Evolutionary conservation across 257 asterid species (phyloP).

Genomic region (Nicotiana tabacum): DNA sequence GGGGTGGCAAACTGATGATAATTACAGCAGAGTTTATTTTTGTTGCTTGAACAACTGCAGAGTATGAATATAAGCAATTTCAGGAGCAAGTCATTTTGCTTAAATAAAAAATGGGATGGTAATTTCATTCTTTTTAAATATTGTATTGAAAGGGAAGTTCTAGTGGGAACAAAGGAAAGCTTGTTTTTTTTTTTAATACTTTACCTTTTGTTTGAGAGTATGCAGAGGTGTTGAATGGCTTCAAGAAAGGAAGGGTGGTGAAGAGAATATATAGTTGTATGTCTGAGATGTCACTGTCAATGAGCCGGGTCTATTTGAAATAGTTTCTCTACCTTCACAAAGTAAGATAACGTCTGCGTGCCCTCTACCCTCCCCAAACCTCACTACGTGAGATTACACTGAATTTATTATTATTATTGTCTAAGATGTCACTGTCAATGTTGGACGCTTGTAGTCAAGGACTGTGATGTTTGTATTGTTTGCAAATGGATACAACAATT

Average conservation of each 20-base stretch:
- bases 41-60: conserved; percentile 36
- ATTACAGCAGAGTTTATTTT: conserved; percentile 25
- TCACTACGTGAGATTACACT: no score
- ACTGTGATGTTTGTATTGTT: neutral
- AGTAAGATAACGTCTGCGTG: no score
- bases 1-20: conserved; percentile 27
- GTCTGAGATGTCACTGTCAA: neutral
- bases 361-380: accelerated
- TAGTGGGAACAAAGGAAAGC: neutral
- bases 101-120: conserved; percentile 22
- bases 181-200: neutral
- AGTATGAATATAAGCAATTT: conserved; percentile 34
- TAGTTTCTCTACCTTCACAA: no score
- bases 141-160: neutral
- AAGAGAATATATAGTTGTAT: conserved; percentile 35
- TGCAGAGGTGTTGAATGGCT: conserved; percentile 20
- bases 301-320: neutral
- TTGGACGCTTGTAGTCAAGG: neutral
- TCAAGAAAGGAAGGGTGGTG: conserved; percentile 7
- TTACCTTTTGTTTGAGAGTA: conserved; percentile 1
- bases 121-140: conserved; percentile 21
- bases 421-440: neutral
- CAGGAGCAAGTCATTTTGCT: conserved; percentile 30
- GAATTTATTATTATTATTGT: no score
- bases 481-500: neutral